Base-by-base conservation (phyloP, 192 early-diverging fungal species). In the Backusella tuberculispora region DNA sequence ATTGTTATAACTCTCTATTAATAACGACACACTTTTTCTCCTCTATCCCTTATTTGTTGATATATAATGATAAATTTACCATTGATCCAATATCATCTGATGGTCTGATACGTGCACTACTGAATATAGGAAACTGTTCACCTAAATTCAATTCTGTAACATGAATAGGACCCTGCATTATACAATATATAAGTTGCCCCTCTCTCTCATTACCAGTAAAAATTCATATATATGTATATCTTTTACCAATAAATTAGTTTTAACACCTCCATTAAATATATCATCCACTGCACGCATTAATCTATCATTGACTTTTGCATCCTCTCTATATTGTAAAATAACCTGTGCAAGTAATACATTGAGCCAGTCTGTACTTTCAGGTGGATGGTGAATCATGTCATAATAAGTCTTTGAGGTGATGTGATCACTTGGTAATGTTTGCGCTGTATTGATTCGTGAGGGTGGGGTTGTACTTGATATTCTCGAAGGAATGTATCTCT, bases 301-400 rank as follows among this genome's bases (percentile, higher is more conserved):
- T 40, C 85, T 79, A 73, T 89, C 84, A 63, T 90, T 88, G 43
- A 94, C 85, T 17, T 86, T 86, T 15, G 85, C 88, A 74, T 96
- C 93, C 45, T 88, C 87, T 40, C 95, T 78, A 75, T 92, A 95
- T 43, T 88, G 86, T 29, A 89, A 82, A 60, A 96, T 90, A 3
- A 89, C 83, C 77, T 95, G 93, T 10, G 90, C 95, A 21, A 95
- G 44, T 34, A 96, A 53, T 3, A 95, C 92, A 74, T 93, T 95
- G 45, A 96, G 81, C 95, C 95, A 96, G 45, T 93, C 93, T 34
- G 89, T 87, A 21, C 91, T 88, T 77, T 96, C 95, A 1, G 87
- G 85, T 17, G 81, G 73, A 42, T 87, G 88, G 53, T 86, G 81
- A 26, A 84, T 70, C 21, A 86, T 63, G 66, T 90, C 87, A 69